These are phyloP conservation scores for Amphicarpaea edgeworthii DNA, from an alignment of 306 rosid species.

Conservation along the genomic window DNA sequence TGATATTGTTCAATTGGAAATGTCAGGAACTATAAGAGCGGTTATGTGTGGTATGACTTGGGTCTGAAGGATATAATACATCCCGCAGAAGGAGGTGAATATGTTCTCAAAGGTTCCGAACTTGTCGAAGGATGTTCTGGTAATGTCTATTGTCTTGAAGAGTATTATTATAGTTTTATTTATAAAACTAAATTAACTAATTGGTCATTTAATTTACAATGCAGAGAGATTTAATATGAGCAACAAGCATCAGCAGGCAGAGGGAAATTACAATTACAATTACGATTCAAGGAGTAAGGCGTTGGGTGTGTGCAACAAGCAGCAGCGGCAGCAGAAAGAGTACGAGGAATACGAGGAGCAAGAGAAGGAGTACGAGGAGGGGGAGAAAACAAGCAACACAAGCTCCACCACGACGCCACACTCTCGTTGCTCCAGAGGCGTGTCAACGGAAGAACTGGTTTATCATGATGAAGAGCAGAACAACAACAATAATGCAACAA, in stretches of 20 bases:
- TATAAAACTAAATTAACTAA: too few species aligned
- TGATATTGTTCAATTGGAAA: too few species aligned
- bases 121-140: constrained; percentile 65
- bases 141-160: neutral
- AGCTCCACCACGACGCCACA: too few species aligned
- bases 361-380: constrained; percentile 65
- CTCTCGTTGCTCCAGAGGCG: constrained; percentile 75
- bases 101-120: constrained; percentile 87
- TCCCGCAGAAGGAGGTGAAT: constrained; percentile 88
- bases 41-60: constrained; percentile 91
- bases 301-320: constrained; percentile 24
- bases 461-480: constrained; percentile 51
- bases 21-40: constrained; percentile 78
- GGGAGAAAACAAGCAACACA: constrained; percentile 59
- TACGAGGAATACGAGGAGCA: constrained; percentile 52
- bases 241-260: constrained; percentile 49
- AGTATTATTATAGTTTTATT: neutral
- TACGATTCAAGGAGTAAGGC: constrained; percentile 47
- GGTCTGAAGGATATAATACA: constrained; percentile 66
- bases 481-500: neutral
- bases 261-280: constrained; percentile 37
- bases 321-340: constrained; percentile 39
- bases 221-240: constrained; percentile 62
- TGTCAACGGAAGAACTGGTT: constrained; percentile 65
- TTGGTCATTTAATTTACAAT: neutral